Base-by-base conservation (phyloP, 2,329 filamentous ascomycete species). In the Ceratocystis cubensis region DNA sequence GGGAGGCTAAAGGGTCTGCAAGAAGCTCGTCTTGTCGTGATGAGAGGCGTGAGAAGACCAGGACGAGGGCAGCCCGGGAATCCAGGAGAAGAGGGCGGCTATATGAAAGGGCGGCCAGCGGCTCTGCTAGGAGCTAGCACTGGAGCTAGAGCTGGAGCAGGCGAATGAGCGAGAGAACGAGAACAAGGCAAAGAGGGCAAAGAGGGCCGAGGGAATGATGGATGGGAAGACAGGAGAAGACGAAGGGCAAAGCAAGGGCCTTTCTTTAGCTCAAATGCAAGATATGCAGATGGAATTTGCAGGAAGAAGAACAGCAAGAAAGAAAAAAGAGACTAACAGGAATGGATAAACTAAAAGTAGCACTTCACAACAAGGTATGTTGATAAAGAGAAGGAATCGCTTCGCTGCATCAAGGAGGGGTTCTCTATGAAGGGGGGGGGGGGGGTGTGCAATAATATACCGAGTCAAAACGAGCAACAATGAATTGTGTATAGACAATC, bases 361-460 rank as follows among this genome's bases (percentile, higher is more conserved):
- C 10, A 37, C 33, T 37, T 25, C 15, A 5, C 15, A 57, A 20
- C 28, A 37, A 33, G 22, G 41, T 45, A 48, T n/a, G 33, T 33
- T 13, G 30, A 64, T 53, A 22, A 53, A 53, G 13, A 37, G 25
- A 17, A 64, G 48, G 30, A 64, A 56, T 56, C 50, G 50, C 22
- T 56, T 56, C 50, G 50, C 50, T 56, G 50, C 50, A 56, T 22
- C 50, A 56, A 25, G 50, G 50, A 56, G 50, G 50, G 50, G 50
- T 56, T 22, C 25, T 22, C 10, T 22, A 13, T 56, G 50, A 10
- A 56, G 10, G 10, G 1, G 8, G 13, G 25, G 7, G 15, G 45
- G 7, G 17, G 45, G 6, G 45, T 20, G 45, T 20, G 2, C 15
- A 48, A 48, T 20, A 5, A 48, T 37, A 37, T 3, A 37, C 33